Evolutionary conservation across 2,329 filamentous ascomycete genomes (phyloP).

Genomic region (Pyrenophora seminiperda): DNA sequence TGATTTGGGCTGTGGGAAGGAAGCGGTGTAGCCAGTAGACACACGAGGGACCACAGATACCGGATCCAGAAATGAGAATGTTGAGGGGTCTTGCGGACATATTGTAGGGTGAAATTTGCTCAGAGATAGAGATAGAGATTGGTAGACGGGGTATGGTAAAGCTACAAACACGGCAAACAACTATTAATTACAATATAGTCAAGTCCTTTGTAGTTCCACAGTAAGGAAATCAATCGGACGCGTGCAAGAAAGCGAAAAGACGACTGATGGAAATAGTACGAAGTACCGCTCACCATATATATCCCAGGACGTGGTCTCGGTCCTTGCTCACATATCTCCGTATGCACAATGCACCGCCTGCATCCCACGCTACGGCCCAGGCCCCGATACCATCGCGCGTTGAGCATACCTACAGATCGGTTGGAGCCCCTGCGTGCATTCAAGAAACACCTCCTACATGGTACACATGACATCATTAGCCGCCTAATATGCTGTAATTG

Average conservation of each 20-base stretch:
- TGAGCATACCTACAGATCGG: not conserved
- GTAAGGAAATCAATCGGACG: no score
- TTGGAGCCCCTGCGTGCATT: not conserved
- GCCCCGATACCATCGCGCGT: not conserved
- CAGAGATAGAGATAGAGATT: no score
- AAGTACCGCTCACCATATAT: no score
- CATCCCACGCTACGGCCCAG: not conserved
- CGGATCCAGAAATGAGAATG: slow-evolving; percentile 38
- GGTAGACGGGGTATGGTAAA: no score
- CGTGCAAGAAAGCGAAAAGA: no score
- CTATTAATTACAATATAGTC: no score
- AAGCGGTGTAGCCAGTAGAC: slow-evolving; percentile 58
- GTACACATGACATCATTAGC: not conserved
- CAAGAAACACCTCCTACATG: not conserved
- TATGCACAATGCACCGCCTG: not conserved
- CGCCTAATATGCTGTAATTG: not conserved
- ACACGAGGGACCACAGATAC: slow-evolving; percentile 48
- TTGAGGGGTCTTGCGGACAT: slow-evolving; percentile 5
- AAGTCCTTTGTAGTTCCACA: no score
- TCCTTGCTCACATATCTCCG: not conserved
- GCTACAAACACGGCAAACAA: no score
- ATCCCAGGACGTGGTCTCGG: no score
- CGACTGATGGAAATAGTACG: no score
- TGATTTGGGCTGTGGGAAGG: slow-evolving; percentile 38
- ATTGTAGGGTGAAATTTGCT: not conserved